Evolutionary conservation across 129 eudicot species (phyloP), one percentile per base, ranked within the genome.

Genomic region (Kitagawia praeruptora): DNA sequence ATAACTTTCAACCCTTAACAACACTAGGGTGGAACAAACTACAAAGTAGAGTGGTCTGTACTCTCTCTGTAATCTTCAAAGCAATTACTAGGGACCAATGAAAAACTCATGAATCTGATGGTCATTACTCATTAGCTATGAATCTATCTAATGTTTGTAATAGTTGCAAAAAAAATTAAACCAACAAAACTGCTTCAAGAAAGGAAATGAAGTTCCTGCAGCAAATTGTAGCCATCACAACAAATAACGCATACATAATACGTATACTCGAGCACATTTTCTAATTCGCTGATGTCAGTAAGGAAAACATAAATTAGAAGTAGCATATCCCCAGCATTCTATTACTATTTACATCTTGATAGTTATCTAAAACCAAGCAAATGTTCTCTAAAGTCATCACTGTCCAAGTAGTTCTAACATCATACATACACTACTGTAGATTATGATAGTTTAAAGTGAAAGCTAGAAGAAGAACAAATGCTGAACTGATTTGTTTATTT

Each of bases 361-460:
- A 47, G 67, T 66, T 31, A 70, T 66, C 77, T 77, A 47, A 70
- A 46, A 25, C 63, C 58, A 44, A 12, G 74, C 74, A 25, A 48
- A 31, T 31, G 79, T 28, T 75, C 67, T 21, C 64, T 40, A 23
- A 76, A 81, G 77, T 51, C 37, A 51, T n/a, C 75, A 47, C 67
- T 78, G 72, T 58, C 37, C 1, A 73, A 3, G 74, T 82, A 72
- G 75, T 49, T 58, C 70, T 71, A 82, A 72, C 79, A 58, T 58
- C 40, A 56, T 72, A 58, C 54, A 78, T 58, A 78, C 69, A 53
- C 85, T 82, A 82, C 51, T 42, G 56, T 73, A 78, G 78, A 78
- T 44, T n/a, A n/a, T n/a, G n/a, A n/a, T n/a, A n/a, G n/a, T n/a
- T n/a, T n/a, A n/a, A n/a, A n/a, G n/a, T n/a, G n/a, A n/a, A n/a